phyloP scores from a whole-genome alignment of 1,139 yeast species.

The Pichia sp. region DNA sequence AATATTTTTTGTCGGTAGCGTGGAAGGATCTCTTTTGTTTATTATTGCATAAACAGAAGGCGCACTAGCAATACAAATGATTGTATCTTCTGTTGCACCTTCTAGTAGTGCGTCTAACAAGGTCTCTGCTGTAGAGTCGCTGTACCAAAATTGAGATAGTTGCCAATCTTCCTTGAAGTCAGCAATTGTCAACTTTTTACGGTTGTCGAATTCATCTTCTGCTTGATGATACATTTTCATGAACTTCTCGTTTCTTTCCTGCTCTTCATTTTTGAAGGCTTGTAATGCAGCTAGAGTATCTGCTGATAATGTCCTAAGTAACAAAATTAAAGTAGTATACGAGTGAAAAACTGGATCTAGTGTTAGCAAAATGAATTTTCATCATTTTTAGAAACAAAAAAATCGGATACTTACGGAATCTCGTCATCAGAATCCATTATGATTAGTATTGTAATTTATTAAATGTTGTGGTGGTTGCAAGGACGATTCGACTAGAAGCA shows the following conservation, averaged over 20 bases:
- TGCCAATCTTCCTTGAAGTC: constrained; percentile 90
- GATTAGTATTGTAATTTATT: not conserved
- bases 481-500: too few relatives aligned
- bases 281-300: constrained; percentile 73
- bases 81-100: constrained; percentile 69
- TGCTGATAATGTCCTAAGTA: constrained; percentile 49
- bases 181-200: constrained; percentile 31
- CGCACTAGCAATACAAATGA: constrained; percentile 75
- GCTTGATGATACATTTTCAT: constrained; percentile 53
- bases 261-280: constrained; percentile 67
- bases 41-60: constrained; percentile 91
- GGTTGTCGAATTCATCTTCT: constrained; percentile 44
- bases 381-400: not conserved
- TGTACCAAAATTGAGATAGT: constrained; percentile 86
- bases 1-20: constrained; percentile 61
- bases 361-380: not conserved
- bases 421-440: constrained; percentile 27
- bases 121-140: constrained; percentile 62
- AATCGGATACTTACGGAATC: constrained; percentile 13
- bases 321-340: not conserved
- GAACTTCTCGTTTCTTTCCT: constrained; percentile 55
- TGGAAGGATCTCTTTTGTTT: constrained; percentile 44
- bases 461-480: too few relatives aligned
- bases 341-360: not conserved
- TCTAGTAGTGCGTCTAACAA: constrained; percentile 67